Evolutionary conservation across 352 stramenopile species (phyloP).

Genomic region (Phytophthora gonapodyides): DNA sequence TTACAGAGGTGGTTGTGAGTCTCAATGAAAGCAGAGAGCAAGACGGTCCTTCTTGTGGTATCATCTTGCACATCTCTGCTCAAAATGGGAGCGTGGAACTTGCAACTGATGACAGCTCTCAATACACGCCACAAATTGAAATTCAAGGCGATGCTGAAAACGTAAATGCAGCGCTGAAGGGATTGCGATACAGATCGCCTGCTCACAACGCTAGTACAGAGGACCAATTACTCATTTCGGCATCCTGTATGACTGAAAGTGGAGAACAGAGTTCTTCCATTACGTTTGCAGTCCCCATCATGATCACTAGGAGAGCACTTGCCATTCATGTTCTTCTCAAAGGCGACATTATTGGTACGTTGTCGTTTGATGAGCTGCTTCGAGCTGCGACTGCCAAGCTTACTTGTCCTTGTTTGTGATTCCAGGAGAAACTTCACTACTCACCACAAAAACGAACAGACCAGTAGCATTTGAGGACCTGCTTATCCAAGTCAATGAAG

Average conservation of each 20-base stretch:
- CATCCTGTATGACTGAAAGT: constrained; percentile 12
- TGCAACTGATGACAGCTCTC: neutral
- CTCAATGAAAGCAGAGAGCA: neutral
- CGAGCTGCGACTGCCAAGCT: neutral
- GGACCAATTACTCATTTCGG: constrained; percentile 20
- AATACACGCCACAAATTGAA: constrained; percentile 6
- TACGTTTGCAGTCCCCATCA: constrained; percentile 13
- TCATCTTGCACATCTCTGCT: constrained; percentile 18
- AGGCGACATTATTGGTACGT: constrained; percentile 22
- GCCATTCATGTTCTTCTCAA: constrained; percentile 14
- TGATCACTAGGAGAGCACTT: constrained; percentile 19
- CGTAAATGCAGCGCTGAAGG: constrained; percentile 27
- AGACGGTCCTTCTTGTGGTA: constrained; percentile 2
- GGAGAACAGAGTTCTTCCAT: neutral
- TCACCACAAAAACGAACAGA: constrained; percentile 18
- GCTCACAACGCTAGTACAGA: constrained; percentile 1
- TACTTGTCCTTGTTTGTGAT: neutral
- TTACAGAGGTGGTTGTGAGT: constrained; percentile 6
- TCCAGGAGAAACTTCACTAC: constrained; percentile 19
- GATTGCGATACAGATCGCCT: constrained; percentile 20
- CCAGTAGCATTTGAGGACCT: constrained; percentile 12
- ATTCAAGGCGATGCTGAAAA: constrained; percentile 25
- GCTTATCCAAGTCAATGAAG: constrained; percentile 18
- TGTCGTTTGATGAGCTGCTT: neutral
- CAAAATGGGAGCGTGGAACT: constrained; percentile 11